phyloP scores from a whole-genome alignment of 2,329 filamentous ascomycete genomes.

The Fusarium keratoplasticum region DNA sequence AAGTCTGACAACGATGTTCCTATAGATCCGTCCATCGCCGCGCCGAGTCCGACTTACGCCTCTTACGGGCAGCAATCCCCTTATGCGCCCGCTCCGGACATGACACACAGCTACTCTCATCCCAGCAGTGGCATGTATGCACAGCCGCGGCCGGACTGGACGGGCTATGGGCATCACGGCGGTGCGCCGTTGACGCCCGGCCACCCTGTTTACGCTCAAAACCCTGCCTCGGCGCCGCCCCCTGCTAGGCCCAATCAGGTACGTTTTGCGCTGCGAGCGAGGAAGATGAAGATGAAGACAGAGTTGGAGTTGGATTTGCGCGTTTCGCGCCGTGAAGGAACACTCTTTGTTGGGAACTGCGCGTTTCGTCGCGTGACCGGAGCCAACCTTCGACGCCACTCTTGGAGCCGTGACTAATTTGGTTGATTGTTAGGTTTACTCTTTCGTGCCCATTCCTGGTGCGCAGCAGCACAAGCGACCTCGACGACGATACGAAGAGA shows the following conservation, averaged over 20 bases:
- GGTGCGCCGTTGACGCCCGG: constrained; percentile 59
- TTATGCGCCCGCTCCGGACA: constrained; percentile 86
- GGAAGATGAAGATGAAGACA: constrained; percentile 21
- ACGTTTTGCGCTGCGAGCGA: constrained; percentile 50
- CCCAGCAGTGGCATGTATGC: constrained; percentile 72
- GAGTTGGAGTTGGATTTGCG: not conserved
- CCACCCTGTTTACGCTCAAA: constrained; percentile 66
- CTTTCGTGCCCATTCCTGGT: constrained; percentile 96
- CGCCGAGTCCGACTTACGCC: constrained; percentile 90
- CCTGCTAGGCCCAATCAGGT: constrained; percentile 71
- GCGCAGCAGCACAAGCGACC: constrained; percentile 98
- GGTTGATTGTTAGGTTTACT: constrained; percentile 79
- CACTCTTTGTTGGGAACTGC: not conserved
- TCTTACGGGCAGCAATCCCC: constrained; percentile 83
- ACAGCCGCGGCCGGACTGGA: constrained; percentile 81
- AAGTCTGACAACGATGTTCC: constrained; percentile 97
- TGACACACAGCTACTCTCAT: constrained; percentile 81
- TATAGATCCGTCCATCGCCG: constrained; percentile 99
- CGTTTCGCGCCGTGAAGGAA: not conserved
- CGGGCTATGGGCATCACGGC: constrained; percentile 70
- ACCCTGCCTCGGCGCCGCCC: constrained; percentile 66
- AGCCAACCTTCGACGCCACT: not conserved
- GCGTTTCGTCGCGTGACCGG: not conserved
- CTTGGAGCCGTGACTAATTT: constrained; percentile 8
- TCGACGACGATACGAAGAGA: constrained; percentile 93